Base-by-base conservation (phyloP, 306 rosid genomes). In the Malus sieversii region DNA sequence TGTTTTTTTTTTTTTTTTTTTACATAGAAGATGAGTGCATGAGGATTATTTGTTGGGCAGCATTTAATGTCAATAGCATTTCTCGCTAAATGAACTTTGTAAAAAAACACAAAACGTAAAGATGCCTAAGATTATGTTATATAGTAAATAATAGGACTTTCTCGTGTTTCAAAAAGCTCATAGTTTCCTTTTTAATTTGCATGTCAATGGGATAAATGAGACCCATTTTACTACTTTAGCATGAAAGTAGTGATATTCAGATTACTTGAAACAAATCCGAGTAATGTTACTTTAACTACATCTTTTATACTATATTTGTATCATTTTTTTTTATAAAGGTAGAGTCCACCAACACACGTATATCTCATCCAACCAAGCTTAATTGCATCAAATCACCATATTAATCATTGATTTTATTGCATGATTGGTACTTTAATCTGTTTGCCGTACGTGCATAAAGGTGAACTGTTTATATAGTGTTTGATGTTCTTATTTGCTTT, bases 121-220 rank as follows among this genome's bases (percentile, higher is more conserved):
- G 32, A 42, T 20, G 18, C n/a, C 63, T 25, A 2, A 19, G 32
- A 8, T 29, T 10, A 32, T 19, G 22, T 20, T 73, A 6, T 62
- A 33, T 62, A 5, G 29, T 16, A 40, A 44, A 68, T 61, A 27
- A 66, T 27, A 18, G 13, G 45, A 61, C 19, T 45, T 74, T 46
- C 30, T 61, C 44, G 4, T 27, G 70, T 12, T 19, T 33, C 29
- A 12, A 74, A 60, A 27, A 8, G 8, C 46, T 65, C 6, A 5
- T 15, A 16, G 55, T 64, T 52, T 48, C 25, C 23, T 61, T 72
- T 61, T 51, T 68, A 53, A 51, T 46, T 55, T 70, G 27, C 33
- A 70, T 80, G 20, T 69, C 62, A 66, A 8, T 30, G 64, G 42
- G 82, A 75, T 71, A 76, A 73, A 64, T 48, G 70, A 79, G 42